Evolutionary conservation across 208 protist genomes (phyloP), one percentile per base, ranked within the genome.

Genomic region (Wallacemonas rigidus): DNA sequence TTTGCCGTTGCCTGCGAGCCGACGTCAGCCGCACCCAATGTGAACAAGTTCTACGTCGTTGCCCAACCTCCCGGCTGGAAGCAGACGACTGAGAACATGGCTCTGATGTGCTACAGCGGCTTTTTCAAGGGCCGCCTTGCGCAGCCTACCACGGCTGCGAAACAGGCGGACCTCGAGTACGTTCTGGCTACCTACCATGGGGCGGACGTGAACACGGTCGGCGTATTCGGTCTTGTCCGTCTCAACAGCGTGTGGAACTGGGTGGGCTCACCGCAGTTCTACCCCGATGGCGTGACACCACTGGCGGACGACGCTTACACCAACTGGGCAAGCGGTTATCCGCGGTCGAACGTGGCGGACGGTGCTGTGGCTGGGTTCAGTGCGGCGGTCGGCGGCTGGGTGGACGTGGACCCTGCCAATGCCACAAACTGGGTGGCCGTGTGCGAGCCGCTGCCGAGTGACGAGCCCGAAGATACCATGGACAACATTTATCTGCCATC

Each of bases 311-410:
- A 26, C 36, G 43, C 6, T 3, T 40, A n/a, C 48, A 70, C 53
- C 4, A 57, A 55, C 36, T 47, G 43, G 50, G 50, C 50, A n/a
- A 5, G 11, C 44, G 36, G 43, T 5, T 65, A 56, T n/a, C n/a
- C 45, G 26, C 38, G 2, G n/a, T 2, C 35, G 17, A 26, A 53
- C 41, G 55, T 72, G 40, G 39, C 68, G 15, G 17, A 14, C 9
- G 47, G 54, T 45, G 3, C 14, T 15, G 60, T 67, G 53, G 67
- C 56, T 55, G 73, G 73, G 26, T 72, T 64, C 73, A 67, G 60
- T 67, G 67, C 43, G 8, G 36, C 3, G 2, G 39, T 1, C 35
- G 73, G 67, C 60, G 26, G 39, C 15, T 77, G 73, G 48, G 51
- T 56, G 26, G 0, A 65, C 56, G 41, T 65, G 38, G 43, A 65